Conservation (phyloP, 1,139 yeast genomes). For the Sugiyamaella xylanicola region DNA sequence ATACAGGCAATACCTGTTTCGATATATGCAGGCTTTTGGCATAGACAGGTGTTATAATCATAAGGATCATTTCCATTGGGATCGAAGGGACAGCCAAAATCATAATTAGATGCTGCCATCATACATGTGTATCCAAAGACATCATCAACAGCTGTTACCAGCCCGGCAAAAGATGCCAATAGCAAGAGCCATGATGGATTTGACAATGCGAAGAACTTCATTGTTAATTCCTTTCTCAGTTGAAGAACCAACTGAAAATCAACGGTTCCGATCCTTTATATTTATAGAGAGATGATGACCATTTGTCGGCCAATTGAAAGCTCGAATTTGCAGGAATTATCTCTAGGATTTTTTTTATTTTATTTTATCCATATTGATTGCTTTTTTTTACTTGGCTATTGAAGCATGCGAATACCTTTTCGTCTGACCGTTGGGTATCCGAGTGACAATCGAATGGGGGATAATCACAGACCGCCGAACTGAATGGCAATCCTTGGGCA, state of each 20-base stretch:
- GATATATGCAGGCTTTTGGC: constrained; percentile 19
- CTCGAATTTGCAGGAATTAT: neutral
- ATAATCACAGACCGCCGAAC: too few species aligned
- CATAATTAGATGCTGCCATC: constrained; percentile 6
- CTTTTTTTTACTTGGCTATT: too few species aligned
- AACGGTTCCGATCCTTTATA: neutral
- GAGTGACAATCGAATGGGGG: too few species aligned
- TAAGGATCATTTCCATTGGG: neutral
- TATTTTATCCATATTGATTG: too few species aligned
- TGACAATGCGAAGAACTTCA: neutral
- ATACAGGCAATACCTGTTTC: constrained; percentile 25
- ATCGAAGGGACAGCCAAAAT: constrained; percentile 15
- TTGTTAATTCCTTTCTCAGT: neutral
- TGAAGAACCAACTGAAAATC: neutral
- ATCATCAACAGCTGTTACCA: neutral
- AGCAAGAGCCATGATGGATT: neutral
- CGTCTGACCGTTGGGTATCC: too few species aligned
- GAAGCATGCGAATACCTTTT: too few species aligned
- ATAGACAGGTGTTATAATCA: constrained; percentile 21
- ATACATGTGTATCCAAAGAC: constrained; percentile 14
- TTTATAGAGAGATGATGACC: neutral
- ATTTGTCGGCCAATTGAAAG: neutral
- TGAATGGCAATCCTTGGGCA: too few species aligned
- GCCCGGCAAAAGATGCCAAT: neutral
- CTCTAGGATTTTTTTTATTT: neutral